These are phyloP conservation scores for Cystobasidiopsis lactophilus DNA, from an alignment of 768 basidiomycete genomes.

Conservation along the genomic window DNA sequence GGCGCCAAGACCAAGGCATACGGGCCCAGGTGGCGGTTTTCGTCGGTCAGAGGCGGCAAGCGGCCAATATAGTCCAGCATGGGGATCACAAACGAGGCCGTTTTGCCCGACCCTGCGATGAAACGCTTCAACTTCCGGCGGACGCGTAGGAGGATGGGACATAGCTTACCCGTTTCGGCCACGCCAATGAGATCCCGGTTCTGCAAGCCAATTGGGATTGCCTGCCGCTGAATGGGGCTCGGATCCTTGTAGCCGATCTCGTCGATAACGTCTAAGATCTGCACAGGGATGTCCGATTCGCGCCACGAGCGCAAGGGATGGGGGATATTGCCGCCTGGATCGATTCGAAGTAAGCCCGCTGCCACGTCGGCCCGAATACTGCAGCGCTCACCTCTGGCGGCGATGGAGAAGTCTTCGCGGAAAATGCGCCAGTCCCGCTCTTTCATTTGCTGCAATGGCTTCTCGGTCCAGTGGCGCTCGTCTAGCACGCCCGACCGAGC, in stretches of 20 bases:
- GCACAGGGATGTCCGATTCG: constrained; percentile 60
- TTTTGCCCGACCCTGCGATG: constrained; percentile 92
- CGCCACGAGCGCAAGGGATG: constrained; percentile 79
- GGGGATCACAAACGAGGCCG: constrained; percentile 88
- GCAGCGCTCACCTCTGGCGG: constrained; percentile 50
- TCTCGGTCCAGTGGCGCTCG: constrained; percentile 95
- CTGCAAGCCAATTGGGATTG: constrained; percentile 94
- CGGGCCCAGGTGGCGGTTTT: constrained; percentile 80
- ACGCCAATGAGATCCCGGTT: constrained; percentile 96
- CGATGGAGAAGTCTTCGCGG: constrained; percentile 91
- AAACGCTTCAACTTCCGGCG: neutral
- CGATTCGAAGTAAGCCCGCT: too few species aligned
- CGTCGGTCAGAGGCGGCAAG: constrained; percentile 67
- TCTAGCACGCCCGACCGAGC: constrained; percentile 64
- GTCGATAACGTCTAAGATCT: constrained; percentile 63
- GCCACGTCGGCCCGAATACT: too few species aligned
- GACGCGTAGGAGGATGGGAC: neutral
- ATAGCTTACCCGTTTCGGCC: constrained; percentile 67
- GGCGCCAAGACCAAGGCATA: constrained; percentile 83
- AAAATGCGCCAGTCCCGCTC: constrained; percentile 99
- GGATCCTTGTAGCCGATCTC: constrained; percentile 92
- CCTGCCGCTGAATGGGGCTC: constrained; percentile 88
- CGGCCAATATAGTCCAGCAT: constrained; percentile 72
- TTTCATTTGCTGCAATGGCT: constrained; percentile 74
- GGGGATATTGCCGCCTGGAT: constrained; percentile 83